Evolutionary conservation across 2,329 filamentous ascomycete species (phyloP), one percentile per base, ranked within the genome.

Genomic region (Aspergillus tamarii): DNA sequence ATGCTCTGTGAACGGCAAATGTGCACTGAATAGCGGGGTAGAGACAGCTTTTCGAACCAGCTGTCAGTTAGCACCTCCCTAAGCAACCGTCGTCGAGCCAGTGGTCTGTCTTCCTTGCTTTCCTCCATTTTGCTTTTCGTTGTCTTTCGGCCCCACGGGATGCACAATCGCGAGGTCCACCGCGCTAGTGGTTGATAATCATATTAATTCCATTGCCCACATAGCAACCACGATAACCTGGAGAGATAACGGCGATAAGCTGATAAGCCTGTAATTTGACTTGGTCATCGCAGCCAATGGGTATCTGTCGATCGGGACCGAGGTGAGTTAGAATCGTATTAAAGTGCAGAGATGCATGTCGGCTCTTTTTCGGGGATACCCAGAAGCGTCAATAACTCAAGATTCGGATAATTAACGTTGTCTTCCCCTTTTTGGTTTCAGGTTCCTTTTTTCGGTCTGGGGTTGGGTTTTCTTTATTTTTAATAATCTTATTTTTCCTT

Each of bases 201-300:
- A 59, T 53, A 56, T 57, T 48, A 43, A 54, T 41, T 39, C 43
- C 21, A 57, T 39, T 39, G 52, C 50, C 52, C 46, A 57, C 61
- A 59, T 50, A 53, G 48, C 53, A 63, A 57, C 61, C 45, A 65
- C 43, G 48, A 57, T 58, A 59, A 30, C 43, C 52, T 28, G 30
- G 53, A 62, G 69, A 72, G 69, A 71, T 68, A 66, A 68, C 56
- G 56, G n/a, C 66, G 70, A 73, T 73, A 74, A 72, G 66, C 61
- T 55, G 64, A 65, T 59, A 64, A 69, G 67, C 61, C 60, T 66
- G 71, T 74, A 69, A 74, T 74, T 73, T 64, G 65, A 67, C 70
- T 62, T 73, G 69, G 72, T 74, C 71, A 74, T 72, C 63, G 56
- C 19, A 56, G 56, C 52, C 45, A 60, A 61, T 64, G n/a, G 59